Percentiles rank a stretch among this genome's conserved stretches.
These are phyloP conservation scores for Coemansia sp. DNA, from an alignment of 192 early-diverging fungal genomes.

Conservation along the genomic window DNA sequence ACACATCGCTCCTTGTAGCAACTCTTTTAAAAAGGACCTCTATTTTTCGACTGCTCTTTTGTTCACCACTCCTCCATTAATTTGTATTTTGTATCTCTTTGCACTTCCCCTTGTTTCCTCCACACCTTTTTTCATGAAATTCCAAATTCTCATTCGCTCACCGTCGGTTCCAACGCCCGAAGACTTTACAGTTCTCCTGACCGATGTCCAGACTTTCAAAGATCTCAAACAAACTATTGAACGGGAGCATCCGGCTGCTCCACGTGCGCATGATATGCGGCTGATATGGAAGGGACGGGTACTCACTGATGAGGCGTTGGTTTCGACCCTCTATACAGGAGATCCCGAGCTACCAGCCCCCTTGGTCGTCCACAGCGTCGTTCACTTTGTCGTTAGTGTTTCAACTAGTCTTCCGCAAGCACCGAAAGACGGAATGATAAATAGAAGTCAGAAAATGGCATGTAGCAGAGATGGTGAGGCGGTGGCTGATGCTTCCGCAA, in stretches of 20 bases:
- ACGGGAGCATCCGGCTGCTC: slow-evolving; percentile 17
- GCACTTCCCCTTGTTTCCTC: not conserved
- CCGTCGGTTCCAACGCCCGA: slow-evolving; percentile 37
- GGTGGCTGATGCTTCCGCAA: slow-evolving; percentile 1
- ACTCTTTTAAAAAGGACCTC: too few species aligned
- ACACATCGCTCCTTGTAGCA: too few species aligned
- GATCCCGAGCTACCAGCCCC: not conserved
- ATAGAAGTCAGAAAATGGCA: not conserved
- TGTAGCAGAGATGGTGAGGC: not conserved
- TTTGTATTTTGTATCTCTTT: too few species aligned
- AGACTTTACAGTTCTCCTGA: slow-evolving; percentile 22
- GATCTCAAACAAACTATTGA: slow-evolving; percentile 41
- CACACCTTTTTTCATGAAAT: slow-evolving; percentile 3
- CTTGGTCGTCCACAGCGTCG: not conserved
- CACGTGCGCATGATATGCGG: slow-evolving; percentile 39
- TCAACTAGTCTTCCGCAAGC: not conserved
- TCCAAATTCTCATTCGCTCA: slow-evolving; percentile 32
- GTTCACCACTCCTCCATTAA: too few species aligned
- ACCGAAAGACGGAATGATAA: not conserved
- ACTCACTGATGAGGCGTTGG: slow-evolving; percentile 16
- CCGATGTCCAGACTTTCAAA: slow-evolving; percentile 13
- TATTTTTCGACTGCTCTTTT: too few species aligned
- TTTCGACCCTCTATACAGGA: slow-evolving; percentile 8
- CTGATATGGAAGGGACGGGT: slow-evolving; percentile 47
- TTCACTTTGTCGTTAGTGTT: slow-evolving; percentile 40